Percentiles rank a stretch among this genome's conserved stretches.
Conservation (phyloP, 83 land plant genomes). For the Picea mariana region DNA sequence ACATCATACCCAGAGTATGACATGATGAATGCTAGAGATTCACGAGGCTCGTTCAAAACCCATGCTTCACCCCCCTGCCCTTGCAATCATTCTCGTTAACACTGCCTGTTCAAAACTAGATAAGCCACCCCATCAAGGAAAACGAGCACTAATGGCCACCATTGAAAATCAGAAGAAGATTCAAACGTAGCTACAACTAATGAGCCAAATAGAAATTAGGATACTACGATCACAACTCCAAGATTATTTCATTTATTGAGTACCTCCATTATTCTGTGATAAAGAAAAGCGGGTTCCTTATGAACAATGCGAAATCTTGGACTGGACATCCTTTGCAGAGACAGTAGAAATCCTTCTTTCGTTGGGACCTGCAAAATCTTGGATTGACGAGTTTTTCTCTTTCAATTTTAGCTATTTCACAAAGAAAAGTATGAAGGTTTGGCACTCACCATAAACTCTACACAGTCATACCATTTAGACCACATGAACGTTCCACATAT, state of each 20-base stretch:
- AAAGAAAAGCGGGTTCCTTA: background rate
- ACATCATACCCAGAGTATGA: constrained; percentile 68
- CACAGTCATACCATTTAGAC: constrained; percentile 1
- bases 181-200: background rate
- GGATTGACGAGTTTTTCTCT: too few relatives aligned
- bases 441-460: background rate
- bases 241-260: background rate
- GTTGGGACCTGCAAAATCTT: background rate
- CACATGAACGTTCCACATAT: constrained; percentile 6
- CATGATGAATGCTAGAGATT: constrained; percentile 51
- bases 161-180: background rate
- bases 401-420: too few relatives aligned
- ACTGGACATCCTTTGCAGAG: constrained; percentile 12
- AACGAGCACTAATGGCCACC: background rate
- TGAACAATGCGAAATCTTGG: background rate
- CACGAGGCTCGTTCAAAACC: constrained; percentile 46
- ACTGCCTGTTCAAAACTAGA: too few relatives aligned
- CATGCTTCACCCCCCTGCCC: constrained; percentile 65
- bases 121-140: too few relatives aligned
- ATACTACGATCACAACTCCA: too few relatives aligned
- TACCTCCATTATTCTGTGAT: constrained; percentile 9
- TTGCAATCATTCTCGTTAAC: background rate
- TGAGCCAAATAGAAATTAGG: too few relatives aligned
- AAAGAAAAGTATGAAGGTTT: background rate
- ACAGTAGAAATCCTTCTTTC: constrained; percentile 3